Conservation (phyloP, 257 asterid species). For the Solanum arcanum region DNA sequence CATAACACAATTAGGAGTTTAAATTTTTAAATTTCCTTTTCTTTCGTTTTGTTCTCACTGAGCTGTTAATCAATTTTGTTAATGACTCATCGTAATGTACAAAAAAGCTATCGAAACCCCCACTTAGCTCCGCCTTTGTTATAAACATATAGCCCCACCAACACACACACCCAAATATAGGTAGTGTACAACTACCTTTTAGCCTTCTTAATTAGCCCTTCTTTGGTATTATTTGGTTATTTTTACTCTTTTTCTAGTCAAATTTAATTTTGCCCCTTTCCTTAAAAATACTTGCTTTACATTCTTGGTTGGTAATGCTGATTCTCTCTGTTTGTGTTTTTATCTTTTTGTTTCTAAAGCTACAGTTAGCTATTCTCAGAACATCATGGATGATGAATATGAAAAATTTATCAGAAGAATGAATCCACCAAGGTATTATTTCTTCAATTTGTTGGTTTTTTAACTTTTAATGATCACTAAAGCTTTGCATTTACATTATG, state of each 20-base stretch:
- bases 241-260: not conserved
- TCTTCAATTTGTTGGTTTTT: not conserved
- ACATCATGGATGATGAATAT: conserved; percentile 18
- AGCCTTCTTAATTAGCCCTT: conserved; percentile 3
- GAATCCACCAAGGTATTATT: conserved; percentile 21
- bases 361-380: conserved; percentile 7
- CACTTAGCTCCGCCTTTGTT: no score
- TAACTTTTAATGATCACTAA: not conserved
- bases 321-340: not conserved
- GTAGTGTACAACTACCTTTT: not conserved
- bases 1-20: no score
- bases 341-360: not conserved
- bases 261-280: not conserved
- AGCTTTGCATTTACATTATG: not conserved
- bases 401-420: conserved; percentile 20
- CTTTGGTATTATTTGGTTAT: not conserved
- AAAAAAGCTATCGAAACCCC: no score
- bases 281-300: conserved; percentile 2
- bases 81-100: fast-evolving
- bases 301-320: conserved; percentile 8
- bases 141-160: not conserved
- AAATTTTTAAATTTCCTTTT: no score
- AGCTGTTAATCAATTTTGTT: no score
- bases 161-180: not conserved
- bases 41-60: no score